Evolutionary conservation across 73 alveolate genomes (phyloP), one percentile per base, ranked within the genome.

Genomic region (Paramecium pentaurelia): DNA sequence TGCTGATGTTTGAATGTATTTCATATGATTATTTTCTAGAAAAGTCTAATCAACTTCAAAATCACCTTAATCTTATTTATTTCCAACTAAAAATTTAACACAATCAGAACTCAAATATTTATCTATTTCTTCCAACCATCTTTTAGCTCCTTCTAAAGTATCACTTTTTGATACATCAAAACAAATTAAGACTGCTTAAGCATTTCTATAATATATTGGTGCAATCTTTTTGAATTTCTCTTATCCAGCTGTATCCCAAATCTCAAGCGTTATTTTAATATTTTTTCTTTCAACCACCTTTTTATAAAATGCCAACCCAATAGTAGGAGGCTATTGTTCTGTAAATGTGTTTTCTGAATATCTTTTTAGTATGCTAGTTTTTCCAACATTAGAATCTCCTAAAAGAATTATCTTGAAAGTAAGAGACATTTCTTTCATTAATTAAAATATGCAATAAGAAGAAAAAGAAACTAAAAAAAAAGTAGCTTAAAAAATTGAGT

Each of bases 221-320:
- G 97, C 96, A 37, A 97, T 80, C 32, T 96, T 77, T 42, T 94
- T 70, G 88, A 95, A 97, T 87, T 94, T 86, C 71, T 97, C 99
- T 90, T 96, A 96, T 4, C 99, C 99, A 14, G 99, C 99, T 20
- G 99, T 97, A 86, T 97, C 99, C 99, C 99, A 97, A 27, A 97
- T 96, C 60, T 96, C 93, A 86, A 97, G 92, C 58, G 93, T 58
- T 30, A 96, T 93, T 58, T 90, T 60, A 42, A 90, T 28, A 42
- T 88, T 88, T 36, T 88, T 71, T 34, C 86, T 88, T 38, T 59
- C 83, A 5, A 64, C 77, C 9, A 64, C 60, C 25, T 59, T 64
- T 51, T 49, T 86, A 49, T 86, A 58, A 70, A 70, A 88, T 3
- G 86, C 94, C 16, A 88, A 25, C 3, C 94, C 94, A 64, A 88